Evolutionary conservation across 305 asterid genomes (phyloP), one percentile per base, ranked within the genome.

Genomic region (Fraxinus greggii): DNA sequence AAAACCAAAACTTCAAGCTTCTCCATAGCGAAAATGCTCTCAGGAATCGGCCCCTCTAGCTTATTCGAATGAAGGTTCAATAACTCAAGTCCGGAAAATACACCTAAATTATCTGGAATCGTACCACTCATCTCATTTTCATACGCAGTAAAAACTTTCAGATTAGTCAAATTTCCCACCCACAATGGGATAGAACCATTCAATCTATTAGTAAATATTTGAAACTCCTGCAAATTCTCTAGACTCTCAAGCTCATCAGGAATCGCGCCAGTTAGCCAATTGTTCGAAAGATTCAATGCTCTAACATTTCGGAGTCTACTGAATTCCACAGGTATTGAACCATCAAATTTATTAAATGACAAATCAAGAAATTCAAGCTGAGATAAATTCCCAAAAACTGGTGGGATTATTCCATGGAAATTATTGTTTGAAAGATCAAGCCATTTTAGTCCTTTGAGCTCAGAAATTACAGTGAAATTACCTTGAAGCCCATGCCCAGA

Each of bases 331-430:
- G 99, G 99, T 35, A 96, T 86, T 7, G 90, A 81, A 80, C 95
- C 92, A 13, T 48, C 90, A 81, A 96, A 92, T 77, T 83, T 86
- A 70, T 96, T 96, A 84, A 90, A 93, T 0, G 99, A 94, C 36
- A 96, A 91, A 92, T 96, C 98, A 84, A 96, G 99, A 91, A 90
- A 91, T 83, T 92, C 92, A 83, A 96, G 98, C 83, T 86, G 85
- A 51, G 92, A 82, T 78, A 96, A 87, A 51, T 90, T 88, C 45
- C 92, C 95, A 72, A 96, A 87, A 54, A 89, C 85, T 63, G 87
- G 84, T 76, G 98, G 98, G 31, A 96, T 94, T 28, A 81, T 59
- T 79, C 97, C 98, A 76, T 85, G 91, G 81, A 96, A 93, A 78
- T 86, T 89, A 89, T 96, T 96, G 86, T 78, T 61, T 51, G 99